Base-by-base conservation (phyloP, 495 filamentous ascomycete species). In the Astrothelium subdiscretum region DNA sequence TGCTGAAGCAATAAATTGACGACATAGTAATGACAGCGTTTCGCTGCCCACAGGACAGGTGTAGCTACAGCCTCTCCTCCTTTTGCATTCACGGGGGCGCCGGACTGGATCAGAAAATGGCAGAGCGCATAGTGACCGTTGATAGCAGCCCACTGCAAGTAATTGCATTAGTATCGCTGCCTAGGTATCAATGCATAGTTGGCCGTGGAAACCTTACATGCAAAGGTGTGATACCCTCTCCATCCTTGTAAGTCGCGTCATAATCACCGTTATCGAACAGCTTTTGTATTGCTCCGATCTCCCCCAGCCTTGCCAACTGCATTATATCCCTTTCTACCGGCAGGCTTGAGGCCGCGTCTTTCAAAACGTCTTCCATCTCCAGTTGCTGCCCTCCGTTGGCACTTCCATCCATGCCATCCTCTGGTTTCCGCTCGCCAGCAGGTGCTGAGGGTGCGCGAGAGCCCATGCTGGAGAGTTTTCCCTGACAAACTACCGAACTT, bases 101-200 rank as follows among this genome's bases (percentile, higher is more conserved):
- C 94, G 60, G 81, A 80, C 63, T 96, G 87, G 65, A 98, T 81
- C 15, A 98, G 84, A 72, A 94, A 95, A 73, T 94, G 92, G 81
- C 92, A 96, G 78, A 96, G 87, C 61, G 90, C 87, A 75, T 91
- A 95, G 72, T 95, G 92, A 72, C 96, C 96, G 76, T 97, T 97
- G 74, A 97, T 97, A n/a, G 94, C 90, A 18, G 94, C 94, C 94
- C 94, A 98, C 92, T 98, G 42, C 13, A 74, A 4, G 32, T 8
- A 40, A 57, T 24, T 4, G 40, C 38, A 69, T 78, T 67, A 75
- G 72, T 62, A 61, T 51, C 64, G 32, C 58, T 57, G 26, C 38
- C 60, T 15, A 29, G 18, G 48, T n/a, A 57, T 6, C 38, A 67
- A 31, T 63, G 48, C 27, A n/a, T 26, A 59, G 12, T n/a, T 31